Evolutionary conservation across 1,284 basidiomycete genomes (phyloP).

Genomic region (Limonomyces culmigenus): DNA sequence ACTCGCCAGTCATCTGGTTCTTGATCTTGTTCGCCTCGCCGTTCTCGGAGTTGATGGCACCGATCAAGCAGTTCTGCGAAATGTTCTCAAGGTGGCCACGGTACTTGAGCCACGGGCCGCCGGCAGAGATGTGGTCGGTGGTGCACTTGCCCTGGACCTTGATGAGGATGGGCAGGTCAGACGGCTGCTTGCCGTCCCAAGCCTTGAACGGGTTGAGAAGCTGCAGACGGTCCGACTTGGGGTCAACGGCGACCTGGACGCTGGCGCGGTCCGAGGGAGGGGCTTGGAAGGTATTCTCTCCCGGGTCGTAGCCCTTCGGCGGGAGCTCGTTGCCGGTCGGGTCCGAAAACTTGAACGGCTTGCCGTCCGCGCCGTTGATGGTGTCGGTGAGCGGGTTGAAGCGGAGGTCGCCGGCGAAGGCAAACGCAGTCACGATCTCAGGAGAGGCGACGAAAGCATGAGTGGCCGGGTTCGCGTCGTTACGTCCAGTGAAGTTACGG

Average conservation of each 20-base stretch:
- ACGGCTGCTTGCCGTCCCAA: constrained; percentile 89
- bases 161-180: constrained; percentile 86
- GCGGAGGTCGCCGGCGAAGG: constrained; percentile 84
- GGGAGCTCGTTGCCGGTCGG: constrained; percentile 88
- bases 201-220: constrained; percentile 80
- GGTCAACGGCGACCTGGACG: constrained; percentile 79
- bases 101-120: constrained; percentile 99
- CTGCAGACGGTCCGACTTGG: constrained; percentile 89
- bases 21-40: constrained; percentile 92
- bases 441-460: constrained; percentile 98
- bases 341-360: constrained; percentile 92
- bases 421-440: constrained; percentile 94
- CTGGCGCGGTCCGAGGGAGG: constrained; percentile 76
- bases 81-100: constrained; percentile 99
- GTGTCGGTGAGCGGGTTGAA: constrained; percentile 96
- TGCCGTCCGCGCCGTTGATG: constrained; percentile 83
- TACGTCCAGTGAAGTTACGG: constrained; percentile 99
- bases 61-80: constrained; percentile 95
- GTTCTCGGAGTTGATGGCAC: constrained; percentile 92
- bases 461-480: constrained; percentile 98
- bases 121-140: constrained; percentile 86
- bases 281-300: constrained; percentile 93
- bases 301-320: constrained; percentile 88
- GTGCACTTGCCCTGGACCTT: constrained; percentile 99
- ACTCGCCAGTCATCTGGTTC: constrained; percentile 85